A percentile compares a stretch with the other conserved stretches of the same genome.
These are phyloP conservation scores for Immersiella caudata DNA, from an alignment of 495 filamentous ascomycete species.

Conservation along the genomic window DNA sequence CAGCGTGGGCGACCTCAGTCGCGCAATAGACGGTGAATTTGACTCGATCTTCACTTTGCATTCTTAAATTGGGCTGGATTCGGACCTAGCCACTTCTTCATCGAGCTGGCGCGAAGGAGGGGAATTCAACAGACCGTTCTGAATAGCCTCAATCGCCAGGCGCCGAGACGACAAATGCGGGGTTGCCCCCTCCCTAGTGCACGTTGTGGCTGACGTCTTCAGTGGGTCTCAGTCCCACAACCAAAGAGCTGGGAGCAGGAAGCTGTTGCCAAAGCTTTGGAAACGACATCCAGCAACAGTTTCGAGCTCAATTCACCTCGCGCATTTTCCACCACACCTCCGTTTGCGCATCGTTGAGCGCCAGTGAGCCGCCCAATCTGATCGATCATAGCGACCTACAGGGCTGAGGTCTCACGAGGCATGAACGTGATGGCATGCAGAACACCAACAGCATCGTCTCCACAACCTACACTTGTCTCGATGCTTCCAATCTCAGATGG, in stretches of 20 bases:
- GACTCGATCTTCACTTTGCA: not conserved
- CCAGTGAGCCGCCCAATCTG: not conserved
- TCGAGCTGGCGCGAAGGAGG: not conserved
- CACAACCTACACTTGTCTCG: not conserved
- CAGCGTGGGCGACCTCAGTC: not conserved
- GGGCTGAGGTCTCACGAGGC: not conserved
- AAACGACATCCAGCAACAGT: not conserved
- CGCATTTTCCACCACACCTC: not conserved
- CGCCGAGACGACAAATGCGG: not conserved
- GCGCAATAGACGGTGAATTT: too few species aligned
- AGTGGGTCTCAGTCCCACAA: conserved; percentile 16
- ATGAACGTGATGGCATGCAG: not conserved
- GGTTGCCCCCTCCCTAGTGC: not conserved
- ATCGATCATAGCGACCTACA: not conserved
- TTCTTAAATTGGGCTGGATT: not conserved
- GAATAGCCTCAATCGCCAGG: conserved; percentile 18
- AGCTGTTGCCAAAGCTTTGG: conserved; percentile 6
- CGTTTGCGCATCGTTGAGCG: not conserved
- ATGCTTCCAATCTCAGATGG: not conserved
- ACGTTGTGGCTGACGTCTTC: conserved; percentile 16
- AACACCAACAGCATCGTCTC: not conserved
- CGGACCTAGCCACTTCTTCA: not conserved
- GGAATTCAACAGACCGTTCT: not conserved
- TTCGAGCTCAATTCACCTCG: not conserved
- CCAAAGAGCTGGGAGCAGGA: conserved; percentile 3